Evolutionary conservation across 345 rosid genomes (phyloP).

Genomic region (Leavenworthia alabamica): DNA sequence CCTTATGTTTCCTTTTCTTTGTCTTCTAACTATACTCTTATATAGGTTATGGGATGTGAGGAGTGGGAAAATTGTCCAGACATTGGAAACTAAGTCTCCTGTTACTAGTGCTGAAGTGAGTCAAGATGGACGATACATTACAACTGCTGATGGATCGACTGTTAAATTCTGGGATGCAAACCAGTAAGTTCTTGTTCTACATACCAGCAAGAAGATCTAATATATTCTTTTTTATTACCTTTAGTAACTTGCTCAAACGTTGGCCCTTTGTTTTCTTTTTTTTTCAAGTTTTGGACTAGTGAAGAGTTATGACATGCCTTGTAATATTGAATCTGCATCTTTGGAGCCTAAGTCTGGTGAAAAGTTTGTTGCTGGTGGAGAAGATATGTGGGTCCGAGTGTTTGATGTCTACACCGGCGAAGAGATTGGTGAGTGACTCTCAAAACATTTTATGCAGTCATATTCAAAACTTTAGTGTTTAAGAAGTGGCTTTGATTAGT

Average conservation of each 20-base stretch:
- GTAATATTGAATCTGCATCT: conserved; percentile 69
- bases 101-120: conserved; percentile 97
- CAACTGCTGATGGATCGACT: conserved; percentile 81
- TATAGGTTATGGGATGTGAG: conserved; percentile 88
- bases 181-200: conserved; percentile 55
- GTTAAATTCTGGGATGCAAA: conserved; percentile 98
- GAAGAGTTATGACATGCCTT: conserved; percentile 83
- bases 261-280: neutral
- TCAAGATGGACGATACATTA: conserved; percentile 89
- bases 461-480: neutral
- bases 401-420: conserved; percentile 81
- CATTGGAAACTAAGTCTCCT: conserved; percentile 77
- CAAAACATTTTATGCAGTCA: neutral
- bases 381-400: conserved; percentile 79
- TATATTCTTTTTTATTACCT: neutral
- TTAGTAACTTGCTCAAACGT: neutral
- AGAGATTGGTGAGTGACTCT: conserved; percentile 42
- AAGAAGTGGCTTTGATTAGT: neutral
- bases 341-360: conserved; percentile 74
- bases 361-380: conserved; percentile 86
- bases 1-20: neutral
- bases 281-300: conserved; percentile 65
- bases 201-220: neutral
- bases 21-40: neutral
- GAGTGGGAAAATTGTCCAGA: conserved; percentile 79